Evolutionary conservation across 2,329 filamentous ascomycete species (phyloP), one percentile per base, ranked within the genome.

Genomic region (Sarocladium kiliense): DNA sequence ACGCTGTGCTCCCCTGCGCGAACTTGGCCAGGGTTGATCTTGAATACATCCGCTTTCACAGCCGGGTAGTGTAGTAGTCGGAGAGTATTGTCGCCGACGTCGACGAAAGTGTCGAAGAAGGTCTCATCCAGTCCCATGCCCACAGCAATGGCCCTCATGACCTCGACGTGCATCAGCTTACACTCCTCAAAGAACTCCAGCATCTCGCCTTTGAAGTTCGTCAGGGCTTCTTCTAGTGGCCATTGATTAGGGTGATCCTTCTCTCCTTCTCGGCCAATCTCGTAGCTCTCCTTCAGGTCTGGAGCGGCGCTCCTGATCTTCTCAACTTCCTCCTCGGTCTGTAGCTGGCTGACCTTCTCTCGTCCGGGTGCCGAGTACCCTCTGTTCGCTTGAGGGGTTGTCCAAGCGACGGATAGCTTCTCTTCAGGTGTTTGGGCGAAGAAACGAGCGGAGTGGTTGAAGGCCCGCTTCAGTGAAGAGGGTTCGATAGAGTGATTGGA

Each of bases 71-170:
- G 89, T 61, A 94, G 75, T 58, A 94, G 72, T 5, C 89, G 80
- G 59, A 93, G 73, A 1, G 77, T 89, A 64, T 90, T 89, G 65
- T 89, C 85, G 1, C 84, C 85, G 1, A 74, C 81, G 62, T 87
- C 81, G 0, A 90, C 86, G 65, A 81, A 95, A 3, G 68, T 63
- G 63, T 96, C 90, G 64, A 97, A 97, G 77, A 87, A 95, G 3
- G 63, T 64, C 63, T 86, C 80, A 0, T 85, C 80, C 16, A 94
- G 74, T 0, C 80, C 86, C 82, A 96, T 84, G 0, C 88, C 91
- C n/a, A 93, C 73, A 0, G 89, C 90, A 59, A 96, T 89, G 9
- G 90, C 89, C 3, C 87, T 77, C 90, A 96, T 95, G 19, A 96
- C 81, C 59, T 91, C 77, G 26, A 82, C 75, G 68, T 97, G 88